Evolutionary conservation across 305 asterid species (phyloP).

Genomic region (Fraxinus baroniana): DNA sequence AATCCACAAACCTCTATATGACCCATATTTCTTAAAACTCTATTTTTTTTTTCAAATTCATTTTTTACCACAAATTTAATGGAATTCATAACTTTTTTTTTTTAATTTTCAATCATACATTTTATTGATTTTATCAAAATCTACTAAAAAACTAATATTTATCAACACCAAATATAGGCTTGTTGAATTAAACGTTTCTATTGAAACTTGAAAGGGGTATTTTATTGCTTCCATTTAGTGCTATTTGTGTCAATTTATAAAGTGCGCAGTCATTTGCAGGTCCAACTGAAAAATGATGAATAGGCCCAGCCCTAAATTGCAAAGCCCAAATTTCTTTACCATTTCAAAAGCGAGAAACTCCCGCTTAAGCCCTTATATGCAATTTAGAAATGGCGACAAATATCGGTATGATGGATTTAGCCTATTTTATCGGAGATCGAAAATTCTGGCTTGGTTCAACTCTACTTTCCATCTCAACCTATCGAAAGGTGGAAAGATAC

Average conservation of each 20-base stretch:
- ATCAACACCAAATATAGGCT: background rate
- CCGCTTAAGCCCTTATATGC: conserved; percentile 30
- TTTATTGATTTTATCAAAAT: too few relatives aligned
- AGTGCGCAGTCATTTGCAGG: background rate
- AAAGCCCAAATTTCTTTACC: conserved; percentile 1
- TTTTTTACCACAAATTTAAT: background rate
- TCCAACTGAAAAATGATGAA: background rate
- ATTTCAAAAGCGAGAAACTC: conserved; percentile 26
- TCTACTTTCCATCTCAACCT: conserved; percentile 79
- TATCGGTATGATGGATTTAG: conserved; percentile 86
- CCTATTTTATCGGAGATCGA: conserved; percentile 87
- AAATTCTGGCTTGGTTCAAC: conserved; percentile 85
- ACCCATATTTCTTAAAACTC: background rate
- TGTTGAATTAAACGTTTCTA: background rate
- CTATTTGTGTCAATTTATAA: background rate
- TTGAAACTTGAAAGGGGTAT: too few relatives aligned
- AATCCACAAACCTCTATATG: background rate
- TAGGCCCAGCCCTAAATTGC: conserved; percentile 12
- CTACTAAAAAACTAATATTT: too few relatives aligned
- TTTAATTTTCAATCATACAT: background rate
- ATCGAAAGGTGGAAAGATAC: conserved; percentile 88
- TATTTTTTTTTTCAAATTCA: too few relatives aligned
- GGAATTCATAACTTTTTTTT: too few relatives aligned
- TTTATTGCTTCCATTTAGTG: background rate
- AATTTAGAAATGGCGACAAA: conserved; percentile 58